A percentile compares a stretch with the other conserved stretches of the same genome.
phyloP scores from a whole-genome alignment of 169 alveolate genomes.

The Plasmodium falciparum region DNA sequence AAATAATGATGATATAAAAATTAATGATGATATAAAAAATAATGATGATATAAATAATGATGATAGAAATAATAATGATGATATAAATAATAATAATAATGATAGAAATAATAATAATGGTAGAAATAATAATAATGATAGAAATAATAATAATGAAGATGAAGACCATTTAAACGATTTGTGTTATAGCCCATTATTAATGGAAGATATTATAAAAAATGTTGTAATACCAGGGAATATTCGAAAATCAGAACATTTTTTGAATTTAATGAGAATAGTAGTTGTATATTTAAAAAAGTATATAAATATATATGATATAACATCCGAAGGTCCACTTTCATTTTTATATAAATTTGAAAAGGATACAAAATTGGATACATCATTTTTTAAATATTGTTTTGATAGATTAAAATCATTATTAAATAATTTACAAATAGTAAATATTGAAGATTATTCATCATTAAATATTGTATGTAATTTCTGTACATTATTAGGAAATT shows the following conservation, averaged over 20 bases:
- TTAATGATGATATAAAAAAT: not conserved
- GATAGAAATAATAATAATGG: no score
- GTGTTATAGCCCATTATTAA: constrained; percentile 89
- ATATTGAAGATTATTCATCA: constrained; percentile 87
- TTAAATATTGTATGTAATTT: constrained; percentile 92
- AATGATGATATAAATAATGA: constrained; percentile 25
- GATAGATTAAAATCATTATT: constrained; percentile 85
- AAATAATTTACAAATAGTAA: constrained; percentile 88
- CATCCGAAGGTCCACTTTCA: constrained; percentile 95
- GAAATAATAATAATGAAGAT: constrained; percentile 11
- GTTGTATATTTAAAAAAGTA: constrained; percentile 93
- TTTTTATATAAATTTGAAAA: constrained; percentile 88
- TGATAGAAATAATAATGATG: no score
- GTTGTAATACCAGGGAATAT: constrained; percentile 94
- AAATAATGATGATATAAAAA: no score
- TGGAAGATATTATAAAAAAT: constrained; percentile 82
- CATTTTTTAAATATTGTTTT: constrained; percentile 83
- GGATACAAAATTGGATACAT: constrained; percentile 86
- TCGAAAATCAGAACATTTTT: constrained; percentile 95
- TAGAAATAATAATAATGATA: no score
- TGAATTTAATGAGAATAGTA: constrained; percentile 90
- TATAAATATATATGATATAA: constrained; percentile 88
- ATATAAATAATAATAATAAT: no score
- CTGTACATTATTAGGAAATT: constrained; percentile 95
- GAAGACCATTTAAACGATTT: constrained; percentile 80